A percentile compares a stretch with the other conserved stretches of the same genome.
Conservation (phyloP, 2,329 filamentous ascomycete species). For the Aspergillus hortae region DNA sequence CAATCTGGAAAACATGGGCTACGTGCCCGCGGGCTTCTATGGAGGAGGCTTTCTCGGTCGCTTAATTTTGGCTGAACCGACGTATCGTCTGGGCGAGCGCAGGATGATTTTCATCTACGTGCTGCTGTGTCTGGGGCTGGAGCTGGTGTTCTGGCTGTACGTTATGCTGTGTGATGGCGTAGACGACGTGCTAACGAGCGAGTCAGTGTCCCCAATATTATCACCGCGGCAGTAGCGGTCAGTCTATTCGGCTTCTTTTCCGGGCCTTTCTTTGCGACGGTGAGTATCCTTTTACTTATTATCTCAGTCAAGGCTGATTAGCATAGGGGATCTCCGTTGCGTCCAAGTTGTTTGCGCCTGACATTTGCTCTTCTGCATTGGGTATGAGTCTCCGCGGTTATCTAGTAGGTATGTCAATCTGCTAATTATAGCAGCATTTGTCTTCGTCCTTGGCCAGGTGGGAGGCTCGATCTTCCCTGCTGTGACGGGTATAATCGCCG, state of each 20-base stretch:
- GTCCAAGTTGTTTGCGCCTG: conserved; percentile 49
- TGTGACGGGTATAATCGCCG: conserved; percentile 52
- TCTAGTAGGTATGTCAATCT: background rate
- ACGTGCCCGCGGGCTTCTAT: conserved; percentile 59
- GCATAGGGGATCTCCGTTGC: conserved; percentile 47
- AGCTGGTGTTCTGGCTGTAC: conserved; percentile 58
- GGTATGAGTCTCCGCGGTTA: conserved; percentile 21
- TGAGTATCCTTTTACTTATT: conserved; percentile 16
- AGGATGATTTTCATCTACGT: conserved; percentile 57
- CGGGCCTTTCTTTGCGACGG: conserved; percentile 57
- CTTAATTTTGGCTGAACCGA: conserved; percentile 57
- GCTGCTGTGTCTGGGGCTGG: conserved; percentile 50
- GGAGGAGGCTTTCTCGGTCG: conserved; percentile 57
- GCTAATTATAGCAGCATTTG: conserved; percentile 29
- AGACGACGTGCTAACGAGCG: background rate
- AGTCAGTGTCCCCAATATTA: conserved; percentile 39
- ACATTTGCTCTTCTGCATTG: conserved; percentile 48
- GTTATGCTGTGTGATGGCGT: background rate
- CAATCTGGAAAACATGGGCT: conserved; percentile 56
- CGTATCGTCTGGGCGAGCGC: conserved; percentile 56
- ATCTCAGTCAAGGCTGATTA: background rate
- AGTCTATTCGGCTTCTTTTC: conserved; percentile 57
- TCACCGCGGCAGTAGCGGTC: conserved; percentile 53
- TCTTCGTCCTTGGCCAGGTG: conserved; percentile 57
- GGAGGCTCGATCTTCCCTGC: conserved; percentile 56